Conservation (phyloP, 345 rosid genomes). For the Stellera chamaejasme region DNA sequence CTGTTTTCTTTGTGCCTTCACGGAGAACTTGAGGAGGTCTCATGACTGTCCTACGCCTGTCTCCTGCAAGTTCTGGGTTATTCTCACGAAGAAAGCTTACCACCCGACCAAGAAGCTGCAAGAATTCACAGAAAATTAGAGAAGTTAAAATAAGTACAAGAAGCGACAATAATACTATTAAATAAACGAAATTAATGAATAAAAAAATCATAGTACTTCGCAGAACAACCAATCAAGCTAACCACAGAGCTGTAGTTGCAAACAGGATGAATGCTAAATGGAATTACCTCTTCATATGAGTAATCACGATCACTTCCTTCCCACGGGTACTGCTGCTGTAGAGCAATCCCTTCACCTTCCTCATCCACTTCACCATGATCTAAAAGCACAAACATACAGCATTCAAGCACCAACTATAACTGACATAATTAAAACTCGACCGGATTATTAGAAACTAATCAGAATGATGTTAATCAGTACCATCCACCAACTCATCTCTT, state of each 20-base stretch:
- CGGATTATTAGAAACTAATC: background rate
- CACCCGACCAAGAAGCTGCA: conserved; percentile 87
- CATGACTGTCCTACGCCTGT: conserved; percentile 95
- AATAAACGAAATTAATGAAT: background rate
- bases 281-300: conserved; percentile 66
- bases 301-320: conserved; percentile 93
- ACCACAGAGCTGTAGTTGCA: background rate
- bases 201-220: background rate
- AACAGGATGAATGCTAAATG: background rate
- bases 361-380: conserved; percentile 58
- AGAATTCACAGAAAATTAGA: too few species aligned
- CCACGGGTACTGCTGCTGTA: conserved; percentile 69
- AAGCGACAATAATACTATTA: too few species aligned
- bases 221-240: too few species aligned
- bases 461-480: conserved; percentile 32
- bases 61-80: conserved; percentile 94
- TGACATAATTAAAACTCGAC: background rate
- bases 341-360: conserved; percentile 33
- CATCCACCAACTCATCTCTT: conserved; percentile 38
- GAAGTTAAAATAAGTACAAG: too few species aligned
- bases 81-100: conserved; percentile 88
- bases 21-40: conserved; percentile 98
- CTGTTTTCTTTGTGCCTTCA: conserved; percentile 98
- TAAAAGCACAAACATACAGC: conserved; percentile 13
- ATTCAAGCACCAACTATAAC: background rate